Base-by-base conservation (phyloP, 1,284 basidiomycete species). In the Cystobasidium sp. region DNA sequence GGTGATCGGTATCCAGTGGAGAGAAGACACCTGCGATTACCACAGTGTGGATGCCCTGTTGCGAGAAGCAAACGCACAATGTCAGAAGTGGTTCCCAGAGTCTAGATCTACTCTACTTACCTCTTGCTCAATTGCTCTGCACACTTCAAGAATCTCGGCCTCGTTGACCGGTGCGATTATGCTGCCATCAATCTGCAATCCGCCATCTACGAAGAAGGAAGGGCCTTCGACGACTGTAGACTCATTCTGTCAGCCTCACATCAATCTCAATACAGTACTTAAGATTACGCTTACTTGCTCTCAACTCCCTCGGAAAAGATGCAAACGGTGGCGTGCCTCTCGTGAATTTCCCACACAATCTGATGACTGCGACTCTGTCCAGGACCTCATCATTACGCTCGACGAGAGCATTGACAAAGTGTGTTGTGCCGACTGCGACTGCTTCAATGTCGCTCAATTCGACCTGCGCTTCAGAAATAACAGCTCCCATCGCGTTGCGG, bases 331-430 rank as follows among this genome's bases (percentile, higher is more conserved):
- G 80, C 39, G 76, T 77, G 6, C 75, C 62, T 31, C 78, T 58
- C 14, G 77, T 77, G 59, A 78, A 79, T n/a, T 10, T 78, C 65
- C 75, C 82, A 82, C 49, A 87, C n/a, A 88, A 82, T 66, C 87
- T 85, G 46, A 88, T 81, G 65, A 88, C 85, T 0, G 87, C 87
- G 0, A 88, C 86, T 56, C 84, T 85, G 31, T 85, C 83, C 4
- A 88, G 82, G 4, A 85, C 82, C 6, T 83, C 79, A 22, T 81
- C 80, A 76, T 87, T 85, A 47, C 84, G 81, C 79, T 88, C 86
- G 55, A 88, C 81, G 1, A 88, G 84, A 0, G 87, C 86, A 75
- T 88, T 87, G 71, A 87, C 83, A 81, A 87, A 87, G 56, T 78
- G 75, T 75, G 76, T 82, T 18, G 81, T 81, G 18, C 81, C 81